These are phyloP conservation scores for Erysimum cheiri DNA, from an alignment of 441 rosid genomes.

Conservation along the genomic window DNA sequence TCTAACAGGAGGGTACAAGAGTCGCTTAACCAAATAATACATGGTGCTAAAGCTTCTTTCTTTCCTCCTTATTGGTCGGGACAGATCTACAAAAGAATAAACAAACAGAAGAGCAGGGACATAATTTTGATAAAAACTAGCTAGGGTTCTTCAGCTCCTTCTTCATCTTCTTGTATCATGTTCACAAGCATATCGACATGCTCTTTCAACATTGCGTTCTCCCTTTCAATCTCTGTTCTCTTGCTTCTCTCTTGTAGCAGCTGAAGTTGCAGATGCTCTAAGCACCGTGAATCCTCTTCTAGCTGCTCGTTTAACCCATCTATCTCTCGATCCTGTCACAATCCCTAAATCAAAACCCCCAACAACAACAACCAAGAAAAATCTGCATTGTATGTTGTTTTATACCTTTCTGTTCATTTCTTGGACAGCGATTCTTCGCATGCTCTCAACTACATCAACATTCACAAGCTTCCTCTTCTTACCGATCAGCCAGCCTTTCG, in stretches of 20 bases:
- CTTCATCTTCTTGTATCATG: conserved; percentile 81
- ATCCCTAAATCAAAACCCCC: neutral
- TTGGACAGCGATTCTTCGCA: conserved; percentile 95
- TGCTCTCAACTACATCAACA: conserved; percentile 97
- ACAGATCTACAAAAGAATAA: conserved; percentile 45
- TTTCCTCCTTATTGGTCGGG: conserved; percentile 34
- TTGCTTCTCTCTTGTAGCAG: conserved; percentile 82
- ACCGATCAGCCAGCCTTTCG: conserved; percentile 95
- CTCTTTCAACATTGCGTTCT: conserved; percentile 79
- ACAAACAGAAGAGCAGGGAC: conserved; percentile 30
- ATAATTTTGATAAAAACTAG: conserved; percentile 7
- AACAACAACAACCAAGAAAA: neutral
- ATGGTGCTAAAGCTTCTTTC: conserved; percentile 37
- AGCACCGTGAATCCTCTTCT: conserved; percentile 81
- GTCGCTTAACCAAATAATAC: conserved; percentile 42
- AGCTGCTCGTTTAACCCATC: conserved; percentile 92
- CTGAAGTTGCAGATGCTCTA: conserved; percentile 89
- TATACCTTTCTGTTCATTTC: conserved; percentile 97
- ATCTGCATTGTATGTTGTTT: neutral
- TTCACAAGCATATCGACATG: conserved; percentile 83
- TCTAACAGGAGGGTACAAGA: conserved; percentile 26
- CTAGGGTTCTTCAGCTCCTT: conserved; percentile 57
- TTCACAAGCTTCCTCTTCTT: conserved; percentile 95
- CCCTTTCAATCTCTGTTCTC: conserved; percentile 81
- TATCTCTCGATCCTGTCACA: conserved; percentile 83